phyloP scores from a whole-genome alignment of 306 rosid species.

The Amphicarpaea edgeworthii region DNA sequence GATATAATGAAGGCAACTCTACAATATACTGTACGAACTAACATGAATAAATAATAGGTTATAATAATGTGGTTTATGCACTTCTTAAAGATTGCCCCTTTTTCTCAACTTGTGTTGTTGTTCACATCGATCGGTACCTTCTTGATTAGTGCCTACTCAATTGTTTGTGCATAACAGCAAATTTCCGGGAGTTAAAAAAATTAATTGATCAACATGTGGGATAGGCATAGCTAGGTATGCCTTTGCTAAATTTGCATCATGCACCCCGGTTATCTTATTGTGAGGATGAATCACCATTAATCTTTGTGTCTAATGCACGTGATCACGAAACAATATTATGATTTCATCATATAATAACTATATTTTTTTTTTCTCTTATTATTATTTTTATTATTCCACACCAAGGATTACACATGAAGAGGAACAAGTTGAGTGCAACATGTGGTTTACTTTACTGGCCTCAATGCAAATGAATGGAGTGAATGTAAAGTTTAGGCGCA shows the following conservation, averaged over 20 bases:
- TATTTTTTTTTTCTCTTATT: too few species aligned
- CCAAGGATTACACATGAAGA: too few species aligned
- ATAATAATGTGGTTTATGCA: not conserved
- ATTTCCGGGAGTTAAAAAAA: not conserved
- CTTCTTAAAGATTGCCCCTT: not conserved
- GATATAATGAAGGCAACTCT: too few species aligned
- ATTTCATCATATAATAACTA: not conserved
- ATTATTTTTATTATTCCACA: too few species aligned
- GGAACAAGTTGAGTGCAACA: too few species aligned
- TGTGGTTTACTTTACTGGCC: too few species aligned
- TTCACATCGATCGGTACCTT: not conserved
- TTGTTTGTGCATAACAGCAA: slow-evolving; percentile 17
- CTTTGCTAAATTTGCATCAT: not conserved
- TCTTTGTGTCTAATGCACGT: slow-evolving; percentile 36
- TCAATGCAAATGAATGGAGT: too few species aligned
- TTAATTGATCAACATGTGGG: too few species aligned
- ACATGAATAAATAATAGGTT: too few species aligned
- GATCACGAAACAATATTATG: not conserved
- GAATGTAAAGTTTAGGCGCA: too few species aligned
- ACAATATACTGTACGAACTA: too few species aligned
- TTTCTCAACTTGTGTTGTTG: not conserved
- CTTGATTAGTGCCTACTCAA: not conserved
- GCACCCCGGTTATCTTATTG: not conserved
- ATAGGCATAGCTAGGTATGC: too few species aligned
- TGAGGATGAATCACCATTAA: slow-evolving; percentile 32